Conservation (phyloP, 129 eudicot species). For the Glebionis coronaria region DNA sequence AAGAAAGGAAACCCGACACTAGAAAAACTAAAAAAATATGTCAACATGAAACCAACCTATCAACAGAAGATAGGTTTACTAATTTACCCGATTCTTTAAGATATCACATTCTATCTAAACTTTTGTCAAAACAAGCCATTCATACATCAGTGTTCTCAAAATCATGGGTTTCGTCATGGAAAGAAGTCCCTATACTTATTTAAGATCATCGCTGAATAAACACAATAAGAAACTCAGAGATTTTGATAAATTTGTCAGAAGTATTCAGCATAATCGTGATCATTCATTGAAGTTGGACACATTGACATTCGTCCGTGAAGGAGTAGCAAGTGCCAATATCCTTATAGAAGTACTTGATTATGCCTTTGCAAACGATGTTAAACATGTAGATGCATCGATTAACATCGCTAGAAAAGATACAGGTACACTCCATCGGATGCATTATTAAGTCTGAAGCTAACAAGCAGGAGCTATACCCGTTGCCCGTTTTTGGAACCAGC, state of each 20-base stretch:
- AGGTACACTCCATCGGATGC: not conserved
- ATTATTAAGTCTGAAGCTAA: not conserved
- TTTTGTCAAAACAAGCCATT: not conserved
- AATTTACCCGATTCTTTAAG: not conserved
- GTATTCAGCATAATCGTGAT: not conserved
- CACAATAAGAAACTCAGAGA: not conserved
- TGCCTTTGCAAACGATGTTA: not conserved
- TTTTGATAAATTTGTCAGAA: not conserved
- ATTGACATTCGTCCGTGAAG: not conserved
- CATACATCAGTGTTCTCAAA: not conserved
- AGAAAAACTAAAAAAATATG: not conserved
- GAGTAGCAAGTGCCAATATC: not conserved
- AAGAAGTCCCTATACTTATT: not conserved
- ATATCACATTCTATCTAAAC: not conserved
- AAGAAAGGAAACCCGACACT: not conserved
- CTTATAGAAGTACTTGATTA: not conserved
- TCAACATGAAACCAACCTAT: not conserved
- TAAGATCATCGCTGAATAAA: not conserved
- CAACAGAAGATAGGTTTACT: not conserved
- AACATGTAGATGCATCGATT: not conserved
- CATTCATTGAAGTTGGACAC: not conserved
- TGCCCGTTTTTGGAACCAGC: conserved; percentile 6
- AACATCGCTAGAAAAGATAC: too few species aligned
- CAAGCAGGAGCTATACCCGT: not conserved
- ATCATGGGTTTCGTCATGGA: not conserved